Base-by-base conservation (phyloP, 2,329 filamentous ascomycete species). In the Colletotrichum godetiae region DNA sequence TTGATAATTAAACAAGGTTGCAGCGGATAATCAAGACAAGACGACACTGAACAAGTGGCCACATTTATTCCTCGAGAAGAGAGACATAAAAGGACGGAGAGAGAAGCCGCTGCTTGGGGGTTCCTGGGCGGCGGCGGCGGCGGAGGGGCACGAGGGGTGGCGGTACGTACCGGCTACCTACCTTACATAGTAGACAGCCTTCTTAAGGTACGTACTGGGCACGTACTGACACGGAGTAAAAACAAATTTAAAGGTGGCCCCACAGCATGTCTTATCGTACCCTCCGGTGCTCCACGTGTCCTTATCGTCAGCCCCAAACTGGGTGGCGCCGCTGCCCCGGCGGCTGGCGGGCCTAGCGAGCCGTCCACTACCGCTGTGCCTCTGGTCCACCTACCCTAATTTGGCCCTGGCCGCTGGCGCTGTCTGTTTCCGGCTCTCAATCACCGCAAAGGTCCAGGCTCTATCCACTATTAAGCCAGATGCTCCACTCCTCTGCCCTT, bases 291-390 rank as follows among this genome's bases (percentile, higher is more conserved):
- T 73, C 71, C 71, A 70, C 71, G 71, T 73, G 71, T 71, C 71
- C 71, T 66, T 73, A 73, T 73, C 71, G 60, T 52, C 19, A 8
- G 53, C 27, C 24, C 61, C 27, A 70, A 56, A 65, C 12, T 61
- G 55, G 68, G 55, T 62, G 42, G 66, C 52, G 46, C 67, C 55
- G 60, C 37, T 55, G 42, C 42, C 59, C 59, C 49, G 42, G 19
- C 67, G 60, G 70, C 27, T 69, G 27, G 49, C 69, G 66, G 66
- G 37, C 70, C 70, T 73, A 15, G 67, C 31, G 37, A 73, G 31
- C 70, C 70, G 64, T 31, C 46, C 68, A 59, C 56, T 61, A 35
- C 8, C 55, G 33, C 42, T 61, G 56, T 42, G 67, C 60, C 56
- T 53, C 35, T 68, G 33, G 33, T 49, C 68, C 62, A 67, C 62